A percentile compares a stretch with the other conserved stretches of the same genome.
Evolutionary conservation across 306 rosid genomes (phyloP).

Genomic region (peach (Prunus persica)): DNA sequence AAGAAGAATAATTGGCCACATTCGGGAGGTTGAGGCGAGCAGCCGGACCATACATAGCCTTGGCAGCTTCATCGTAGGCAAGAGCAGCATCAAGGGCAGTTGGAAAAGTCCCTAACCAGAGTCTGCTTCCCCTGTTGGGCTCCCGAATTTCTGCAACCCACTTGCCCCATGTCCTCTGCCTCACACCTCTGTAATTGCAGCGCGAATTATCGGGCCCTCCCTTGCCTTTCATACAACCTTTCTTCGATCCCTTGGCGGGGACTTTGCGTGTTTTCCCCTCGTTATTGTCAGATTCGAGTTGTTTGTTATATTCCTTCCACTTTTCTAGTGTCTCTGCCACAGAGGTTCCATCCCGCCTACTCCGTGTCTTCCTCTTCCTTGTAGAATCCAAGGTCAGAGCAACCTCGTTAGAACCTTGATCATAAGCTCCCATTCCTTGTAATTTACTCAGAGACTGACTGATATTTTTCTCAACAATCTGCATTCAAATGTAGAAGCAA

Average conservation of each 20-base stretch:
- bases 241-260: slow-evolving; percentile 93
- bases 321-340: slow-evolving; percentile 69
- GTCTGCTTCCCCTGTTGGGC: slow-evolving; percentile 72
- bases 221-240: slow-evolving; percentile 98
- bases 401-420: slow-evolving; percentile 25
- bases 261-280: slow-evolving; percentile 40
- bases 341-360: slow-evolving; percentile 49
- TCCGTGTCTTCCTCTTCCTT: slow-evolving; percentile 76
- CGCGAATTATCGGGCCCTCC: slow-evolving; percentile 85
- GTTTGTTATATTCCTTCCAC: slow-evolving; percentile 65
- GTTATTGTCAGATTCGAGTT: slow-evolving; percentile 22
- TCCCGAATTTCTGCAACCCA: slow-evolving; percentile 97
- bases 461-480: slow-evolving; percentile 25
- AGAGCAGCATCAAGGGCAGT: slow-evolving; percentile 69
- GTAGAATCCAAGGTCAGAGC: slow-evolving; percentile 38
- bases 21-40: slow-evolving; percentile 82
- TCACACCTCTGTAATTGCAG: slow-evolving; percentile 84
- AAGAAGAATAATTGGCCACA: slow-evolving; percentile 24
- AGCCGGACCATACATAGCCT: slow-evolving; percentile 73
- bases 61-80: slow-evolving; percentile 87
- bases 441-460: neutral
- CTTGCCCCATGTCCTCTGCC: slow-evolving; percentile 98
- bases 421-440: slow-evolving; percentile 46
- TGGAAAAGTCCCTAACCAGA: slow-evolving; percentile 84
- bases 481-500: slow-evolving; percentile 8